Percentiles rank a stretch among this genome's conserved stretches.
Conservation (phyloP, 164 flowering plant species). For the Berberis thunbergii region DNA sequence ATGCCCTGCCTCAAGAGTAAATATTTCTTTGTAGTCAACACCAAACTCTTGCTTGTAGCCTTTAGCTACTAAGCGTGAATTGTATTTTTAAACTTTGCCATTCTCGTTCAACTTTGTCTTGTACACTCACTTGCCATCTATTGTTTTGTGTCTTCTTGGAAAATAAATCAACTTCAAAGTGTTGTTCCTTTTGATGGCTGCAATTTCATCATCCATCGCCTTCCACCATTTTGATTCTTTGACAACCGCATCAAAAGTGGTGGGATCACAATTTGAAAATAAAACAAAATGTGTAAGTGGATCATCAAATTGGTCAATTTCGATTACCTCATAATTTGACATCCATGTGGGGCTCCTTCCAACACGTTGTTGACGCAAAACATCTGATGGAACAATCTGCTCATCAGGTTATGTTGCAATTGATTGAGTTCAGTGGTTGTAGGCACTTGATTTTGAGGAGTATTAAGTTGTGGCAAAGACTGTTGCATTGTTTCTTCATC, state of each 20-base stretch:
- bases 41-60: not conserved
- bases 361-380: not conserved
- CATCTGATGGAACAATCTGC: not conserved
- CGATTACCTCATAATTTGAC: not conserved
- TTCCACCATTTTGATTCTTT: too few species aligned
- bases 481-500: too few species aligned
- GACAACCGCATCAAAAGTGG: too few species aligned
- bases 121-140: not conserved
- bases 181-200: not conserved
- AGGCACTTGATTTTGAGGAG: too few species aligned
- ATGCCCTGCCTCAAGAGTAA: not conserved
- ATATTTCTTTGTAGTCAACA: not conserved
- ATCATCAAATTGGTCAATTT: not conserved
- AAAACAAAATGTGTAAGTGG: not conserved
- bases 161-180: not conserved
- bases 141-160: not conserved
- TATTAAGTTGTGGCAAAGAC: too few species aligned
- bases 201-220: too few species aligned
- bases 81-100: too few species aligned
- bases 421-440: too few species aligned
- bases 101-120: not conserved
- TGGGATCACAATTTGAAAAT: too few species aligned
- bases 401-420: not conserved
- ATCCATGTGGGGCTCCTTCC: conserved; percentile 1
- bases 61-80: too few species aligned